A percentile compares a stretch with the other conserved stretches of the same genome.
Evolutionary conservation across 257 asterid genomes (phyloP).

Genomic region (Nicotiana benthamiana): DNA sequence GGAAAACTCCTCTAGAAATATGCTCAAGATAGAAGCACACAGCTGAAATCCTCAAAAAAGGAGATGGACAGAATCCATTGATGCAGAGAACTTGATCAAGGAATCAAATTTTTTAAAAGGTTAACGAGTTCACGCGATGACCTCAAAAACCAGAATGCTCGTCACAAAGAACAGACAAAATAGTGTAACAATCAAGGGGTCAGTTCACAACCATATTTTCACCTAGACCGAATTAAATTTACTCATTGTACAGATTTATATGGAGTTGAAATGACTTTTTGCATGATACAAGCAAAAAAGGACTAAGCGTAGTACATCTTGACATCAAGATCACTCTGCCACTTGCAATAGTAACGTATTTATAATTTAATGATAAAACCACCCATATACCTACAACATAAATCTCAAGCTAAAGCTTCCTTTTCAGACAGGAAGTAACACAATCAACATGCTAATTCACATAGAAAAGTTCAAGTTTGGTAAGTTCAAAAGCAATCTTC

Average conservation of each 20-base stretch:
- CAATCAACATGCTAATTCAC: not conserved
- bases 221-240: not conserved
- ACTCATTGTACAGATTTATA: not conserved
- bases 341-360: not conserved
- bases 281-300: not conserved
- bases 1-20: slow-evolving; percentile 24
- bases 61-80: not conserved
- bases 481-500: not conserved
- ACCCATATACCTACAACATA: not conserved
- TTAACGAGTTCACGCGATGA: not conserved
- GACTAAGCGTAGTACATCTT: not conserved
- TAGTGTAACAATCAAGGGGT: not conserved
- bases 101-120: not conserved
- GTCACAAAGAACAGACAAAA: not conserved
- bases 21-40: slow-evolving; percentile 1
- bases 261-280: too few species aligned
- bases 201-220: not conserved
- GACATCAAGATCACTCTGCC: not conserved
- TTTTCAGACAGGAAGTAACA: not conserved
- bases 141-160: not conserved
- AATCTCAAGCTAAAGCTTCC: not conserved
- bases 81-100: not conserved
- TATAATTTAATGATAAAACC: not conserved
- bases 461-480: not conserved
- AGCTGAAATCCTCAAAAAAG: too few species aligned